phyloP scores from a whole-genome alignment of 345 rosid species.

The Corymbia maculata region DNA sequence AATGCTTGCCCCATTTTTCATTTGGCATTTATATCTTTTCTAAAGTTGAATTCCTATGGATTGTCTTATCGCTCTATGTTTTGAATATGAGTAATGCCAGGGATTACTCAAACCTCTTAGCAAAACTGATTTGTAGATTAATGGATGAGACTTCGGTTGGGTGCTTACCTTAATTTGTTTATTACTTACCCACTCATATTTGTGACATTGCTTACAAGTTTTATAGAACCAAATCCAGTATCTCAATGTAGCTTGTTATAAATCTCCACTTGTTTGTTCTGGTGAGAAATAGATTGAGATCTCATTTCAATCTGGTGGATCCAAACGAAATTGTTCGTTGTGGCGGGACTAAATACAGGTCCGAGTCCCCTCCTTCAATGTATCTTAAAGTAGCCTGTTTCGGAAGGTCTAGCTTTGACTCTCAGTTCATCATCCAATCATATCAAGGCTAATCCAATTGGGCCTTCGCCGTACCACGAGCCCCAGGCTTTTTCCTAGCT shows the following conservation, averaged over 20 bases:
- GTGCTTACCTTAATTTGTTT: background rate
- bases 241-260: background rate
- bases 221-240: background rate
- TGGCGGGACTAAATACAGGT: no score
- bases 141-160: background rate
- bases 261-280: no score
- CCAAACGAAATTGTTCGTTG: background rate
- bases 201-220: background rate
- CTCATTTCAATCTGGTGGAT: background rate
- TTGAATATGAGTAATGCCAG: no score
- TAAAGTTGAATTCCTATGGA: background rate
- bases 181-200: background rate
- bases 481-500: background rate
- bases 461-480: background rate
- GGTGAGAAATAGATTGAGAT: no score
- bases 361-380: background rate
- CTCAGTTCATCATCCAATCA: background rate
- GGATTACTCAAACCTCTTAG: background rate
- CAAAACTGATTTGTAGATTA: background rate
- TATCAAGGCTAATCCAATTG: background rate
- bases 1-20: background rate
- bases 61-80: background rate
- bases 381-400: background rate
- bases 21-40: background rate
- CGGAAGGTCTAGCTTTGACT: background rate